phyloP scores from a whole-genome alignment of 139 green algal genomes.

The Tetradesmus lagerheimii region DNA sequence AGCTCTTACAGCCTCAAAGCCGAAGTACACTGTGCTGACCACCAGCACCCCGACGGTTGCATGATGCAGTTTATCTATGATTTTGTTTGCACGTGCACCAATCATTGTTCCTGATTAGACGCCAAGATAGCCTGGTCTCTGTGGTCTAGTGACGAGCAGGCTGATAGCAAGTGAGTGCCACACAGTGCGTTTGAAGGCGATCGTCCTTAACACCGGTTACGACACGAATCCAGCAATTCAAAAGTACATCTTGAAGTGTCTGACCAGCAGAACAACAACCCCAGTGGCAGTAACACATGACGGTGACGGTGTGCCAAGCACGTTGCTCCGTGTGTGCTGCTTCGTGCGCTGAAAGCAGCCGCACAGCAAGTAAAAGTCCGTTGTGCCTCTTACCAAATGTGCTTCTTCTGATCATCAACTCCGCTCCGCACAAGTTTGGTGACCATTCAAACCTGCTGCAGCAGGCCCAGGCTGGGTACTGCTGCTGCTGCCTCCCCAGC shows the following conservation, averaged over 20 bases:
- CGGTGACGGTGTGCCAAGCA: neutral
- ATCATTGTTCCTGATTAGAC: neutral
- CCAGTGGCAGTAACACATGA: neutral
- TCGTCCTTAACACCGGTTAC: neutral
- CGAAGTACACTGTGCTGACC: slow-evolving; percentile 47
- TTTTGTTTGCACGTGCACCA: neutral
- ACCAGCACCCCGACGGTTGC: slow-evolving; percentile 34
- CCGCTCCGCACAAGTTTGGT: too few species aligned
- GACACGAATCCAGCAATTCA: neutral
- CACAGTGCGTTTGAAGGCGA: neutral
- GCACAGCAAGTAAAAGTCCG: too few species aligned
- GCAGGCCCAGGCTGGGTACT: neutral
- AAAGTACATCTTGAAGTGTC: neutral
- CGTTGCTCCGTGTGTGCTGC: neutral
- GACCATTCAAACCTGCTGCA: neutral
- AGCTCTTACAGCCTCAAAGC: slow-evolving; percentile 32
- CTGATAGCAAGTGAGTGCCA: neutral
- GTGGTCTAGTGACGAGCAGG: neutral
- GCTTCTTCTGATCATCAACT: too few species aligned
- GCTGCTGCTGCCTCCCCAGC: neutral
- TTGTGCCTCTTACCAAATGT: too few species aligned
- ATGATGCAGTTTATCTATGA: slow-evolving; percentile 35
- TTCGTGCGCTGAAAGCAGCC: neutral
- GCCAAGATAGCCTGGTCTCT: neutral
- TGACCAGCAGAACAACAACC: neutral